Percentiles rank a stretch among this genome's conserved stretches.
These are phyloP conservation scores for Xylariaceae sp. DNA, from an alignment of 2,329 filamentous ascomycete genomes.

Conservation along the genomic window DNA sequence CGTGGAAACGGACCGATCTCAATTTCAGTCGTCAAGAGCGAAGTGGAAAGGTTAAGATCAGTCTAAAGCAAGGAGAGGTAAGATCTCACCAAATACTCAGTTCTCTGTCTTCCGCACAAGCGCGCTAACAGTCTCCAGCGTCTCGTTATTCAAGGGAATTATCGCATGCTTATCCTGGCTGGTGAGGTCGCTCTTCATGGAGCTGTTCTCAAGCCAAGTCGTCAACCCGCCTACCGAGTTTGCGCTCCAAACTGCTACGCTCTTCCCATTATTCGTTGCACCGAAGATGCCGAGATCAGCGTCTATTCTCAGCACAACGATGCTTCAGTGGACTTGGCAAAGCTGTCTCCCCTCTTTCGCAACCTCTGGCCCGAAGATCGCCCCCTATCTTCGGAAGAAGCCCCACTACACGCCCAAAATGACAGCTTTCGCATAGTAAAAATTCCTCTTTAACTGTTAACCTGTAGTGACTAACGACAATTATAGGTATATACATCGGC, in stretches of 20 bases:
- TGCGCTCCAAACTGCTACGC: constrained; percentile 67
- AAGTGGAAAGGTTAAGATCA: constrained; percentile 23
- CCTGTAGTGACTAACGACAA: too few relatives aligned
- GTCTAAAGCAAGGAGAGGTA: constrained; percentile 29
- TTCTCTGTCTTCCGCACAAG: constrained; percentile 12
- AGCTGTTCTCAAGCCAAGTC: constrained; percentile 51
- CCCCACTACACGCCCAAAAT: too few relatives aligned
- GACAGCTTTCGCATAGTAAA: too few relatives aligned
- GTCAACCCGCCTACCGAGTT: constrained; percentile 50
- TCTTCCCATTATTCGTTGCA: constrained; percentile 60
- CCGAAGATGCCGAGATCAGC: constrained; percentile 48
- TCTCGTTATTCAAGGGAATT: constrained; percentile 63
- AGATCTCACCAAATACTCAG: too few relatives aligned
- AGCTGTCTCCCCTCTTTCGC: constrained; percentile 62
- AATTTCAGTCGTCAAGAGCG: constrained; percentile 24
- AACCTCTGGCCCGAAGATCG: constrained; percentile 67
- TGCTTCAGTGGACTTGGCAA: constrained; percentile 51
- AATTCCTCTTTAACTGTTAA: too few relatives aligned
- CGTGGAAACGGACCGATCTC: too few relatives aligned
- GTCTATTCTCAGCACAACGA: constrained; percentile 52
- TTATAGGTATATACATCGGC: constrained; percentile 50
- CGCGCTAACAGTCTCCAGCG: constrained; percentile 39
- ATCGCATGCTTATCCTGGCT: constrained; percentile 56
- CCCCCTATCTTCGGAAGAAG: too few relatives aligned
- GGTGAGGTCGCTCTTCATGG: constrained; percentile 65